A percentile compares a stretch with the other conserved stretches of the same genome.
Evolutionary conservation across 2,329 filamentous ascomycete species (phyloP).

Genomic region (Purpureocillium takamizusanense): DNA sequence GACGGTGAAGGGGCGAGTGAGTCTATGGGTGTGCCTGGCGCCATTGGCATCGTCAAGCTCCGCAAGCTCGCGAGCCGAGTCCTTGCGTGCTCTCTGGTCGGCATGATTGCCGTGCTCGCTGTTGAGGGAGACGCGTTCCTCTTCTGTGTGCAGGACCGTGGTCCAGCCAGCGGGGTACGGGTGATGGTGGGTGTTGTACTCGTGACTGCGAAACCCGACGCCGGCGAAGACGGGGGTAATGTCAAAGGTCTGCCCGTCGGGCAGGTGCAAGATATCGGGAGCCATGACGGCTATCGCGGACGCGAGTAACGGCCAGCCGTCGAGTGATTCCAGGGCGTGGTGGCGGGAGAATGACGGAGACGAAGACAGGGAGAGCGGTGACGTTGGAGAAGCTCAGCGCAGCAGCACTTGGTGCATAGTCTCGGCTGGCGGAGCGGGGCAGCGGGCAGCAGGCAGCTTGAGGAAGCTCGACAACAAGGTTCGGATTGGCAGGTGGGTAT

Average conservation of each 20-base stretch:
- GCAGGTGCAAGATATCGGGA: slow-evolving; percentile 55
- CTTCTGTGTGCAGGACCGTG: slow-evolving; percentile 69
- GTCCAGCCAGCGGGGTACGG: slow-evolving; percentile 85
- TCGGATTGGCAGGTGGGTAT: no score
- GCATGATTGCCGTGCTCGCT: background rate
- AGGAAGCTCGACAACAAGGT: no score
- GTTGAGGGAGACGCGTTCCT: slow-evolving; percentile 14
- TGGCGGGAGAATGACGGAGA: no score
- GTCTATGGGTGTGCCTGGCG: slow-evolving; percentile 9
- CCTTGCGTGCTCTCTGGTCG: background rate
- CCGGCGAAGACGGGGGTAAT: slow-evolving; percentile 87
- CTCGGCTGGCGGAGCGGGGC: no score
- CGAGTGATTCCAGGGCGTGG: no score
- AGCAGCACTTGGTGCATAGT: no score
- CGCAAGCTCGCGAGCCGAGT: background rate
- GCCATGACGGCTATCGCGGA: slow-evolving; percentile 24
- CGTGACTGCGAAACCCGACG: slow-evolving; percentile 77
- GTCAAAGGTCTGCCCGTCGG: slow-evolving; percentile 77
- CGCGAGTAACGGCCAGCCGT: slow-evolving; percentile 2
- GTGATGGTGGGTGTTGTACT: slow-evolving; percentile 58
- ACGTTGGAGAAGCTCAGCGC: no score
- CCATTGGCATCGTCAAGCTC: slow-evolving; percentile 11
- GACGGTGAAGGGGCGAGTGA: slow-evolving; percentile 41
- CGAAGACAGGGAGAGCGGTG: no score
- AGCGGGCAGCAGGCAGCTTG: no score